phyloP scores from a whole-genome alignment of 2,329 filamentous ascomycete genomes.

The Pseudogymnoascus sp. region DNA sequence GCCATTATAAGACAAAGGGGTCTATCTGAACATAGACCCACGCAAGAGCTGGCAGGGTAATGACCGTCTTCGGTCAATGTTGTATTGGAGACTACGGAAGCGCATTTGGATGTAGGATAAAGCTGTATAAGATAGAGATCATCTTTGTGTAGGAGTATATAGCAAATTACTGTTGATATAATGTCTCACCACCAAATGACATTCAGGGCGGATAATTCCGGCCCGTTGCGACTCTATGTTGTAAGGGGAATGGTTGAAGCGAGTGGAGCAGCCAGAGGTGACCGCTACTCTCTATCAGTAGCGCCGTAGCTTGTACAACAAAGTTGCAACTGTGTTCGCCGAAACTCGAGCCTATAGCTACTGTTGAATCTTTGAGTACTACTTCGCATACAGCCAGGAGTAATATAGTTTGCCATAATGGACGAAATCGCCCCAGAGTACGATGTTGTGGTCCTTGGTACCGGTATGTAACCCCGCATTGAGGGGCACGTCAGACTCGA shows the following conservation, averaged over 20 bases:
- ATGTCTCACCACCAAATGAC: slow-evolving; percentile 4
- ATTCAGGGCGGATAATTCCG: slow-evolving; percentile 1
- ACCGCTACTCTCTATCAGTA: slow-evolving; percentile 10
- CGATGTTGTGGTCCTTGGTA: slow-evolving; percentile 97
- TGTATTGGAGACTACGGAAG: slow-evolving; percentile 6
- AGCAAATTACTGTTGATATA: slow-evolving; percentile 3
- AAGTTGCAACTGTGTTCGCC: slow-evolving; percentile 5
- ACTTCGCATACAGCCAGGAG: not conserved
- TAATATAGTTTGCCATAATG: slow-evolving; percentile 49
- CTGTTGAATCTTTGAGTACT: not conserved
- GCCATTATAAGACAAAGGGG: slow-evolving; percentile 6
- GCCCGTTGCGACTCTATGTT: slow-evolving; percentile 8
- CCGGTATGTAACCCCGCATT: slow-evolving; percentile 58
- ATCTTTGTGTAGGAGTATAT: slow-evolving; percentile 7
- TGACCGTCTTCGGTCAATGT: not conserved
- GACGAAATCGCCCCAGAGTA: slow-evolving; percentile 98
- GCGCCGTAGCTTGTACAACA: not conserved
- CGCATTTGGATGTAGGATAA: slow-evolving; percentile 7
- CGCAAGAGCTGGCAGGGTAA: not conserved
- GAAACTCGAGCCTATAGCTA: not conserved
- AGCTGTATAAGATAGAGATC: slow-evolving; percentile 7
- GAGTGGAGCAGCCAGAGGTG: slow-evolving; percentile 9
- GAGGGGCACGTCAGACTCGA: slow-evolving; percentile 18
- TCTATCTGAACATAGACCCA: not conserved
- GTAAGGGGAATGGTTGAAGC: slow-evolving; percentile 8